Conservation (phyloP, 305 asterid genomes). For the Salvia sclarea region DNA sequence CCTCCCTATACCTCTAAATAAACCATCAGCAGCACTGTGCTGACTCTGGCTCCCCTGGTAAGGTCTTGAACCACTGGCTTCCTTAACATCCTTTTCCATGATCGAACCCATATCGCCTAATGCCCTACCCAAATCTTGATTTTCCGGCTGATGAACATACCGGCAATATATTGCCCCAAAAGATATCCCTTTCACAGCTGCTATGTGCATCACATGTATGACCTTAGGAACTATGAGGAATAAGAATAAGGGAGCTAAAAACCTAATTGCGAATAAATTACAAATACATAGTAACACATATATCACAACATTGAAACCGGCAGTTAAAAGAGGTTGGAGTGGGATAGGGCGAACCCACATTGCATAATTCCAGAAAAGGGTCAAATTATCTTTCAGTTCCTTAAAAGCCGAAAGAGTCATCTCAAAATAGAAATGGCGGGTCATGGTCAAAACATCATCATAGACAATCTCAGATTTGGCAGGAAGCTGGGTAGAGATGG, state of each 20-base stretch:
- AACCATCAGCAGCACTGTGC: background rate
- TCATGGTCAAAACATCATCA: too few relatives aligned
- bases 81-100: background rate
- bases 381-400: too few relatives aligned
- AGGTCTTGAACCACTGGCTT: background rate
- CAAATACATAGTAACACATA: too few relatives aligned
- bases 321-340: background rate
- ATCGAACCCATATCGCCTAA: background rate
- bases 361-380: too few relatives aligned
- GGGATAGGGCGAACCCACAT: too few relatives aligned
- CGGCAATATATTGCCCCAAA: background rate
- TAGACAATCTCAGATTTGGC: background rate
- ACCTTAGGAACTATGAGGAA: background rate
- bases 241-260: too few relatives aligned
- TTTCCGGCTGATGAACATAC: background rate
- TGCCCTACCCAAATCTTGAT: background rate
- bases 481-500: background rate
- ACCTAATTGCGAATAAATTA: too few relatives aligned
- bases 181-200: background rate
- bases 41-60: background rate
- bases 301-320: background rate
- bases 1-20: background rate
- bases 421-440: background rate
- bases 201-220: background rate
- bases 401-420: too few relatives aligned